A percentile compares a stretch with the other conserved stretches of the same genome.
Evolutionary conservation across 73 alveolate species (phyloP).

Genomic region (Paramecium sonneborni): DNA sequence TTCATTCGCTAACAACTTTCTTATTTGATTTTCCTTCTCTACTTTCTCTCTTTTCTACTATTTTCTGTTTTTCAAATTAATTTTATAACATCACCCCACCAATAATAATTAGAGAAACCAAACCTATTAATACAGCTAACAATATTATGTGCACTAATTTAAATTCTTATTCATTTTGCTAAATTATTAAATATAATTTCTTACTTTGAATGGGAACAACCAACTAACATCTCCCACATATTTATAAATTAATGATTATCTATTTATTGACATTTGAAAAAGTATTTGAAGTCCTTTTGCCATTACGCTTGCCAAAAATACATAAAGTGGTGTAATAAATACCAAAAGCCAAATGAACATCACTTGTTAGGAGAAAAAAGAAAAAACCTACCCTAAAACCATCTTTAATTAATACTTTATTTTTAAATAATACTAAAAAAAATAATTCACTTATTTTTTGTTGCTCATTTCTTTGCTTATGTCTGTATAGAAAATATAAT

Average conservation of each 20-base stretch:
- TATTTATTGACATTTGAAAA: not conserved
- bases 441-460: not conserved
- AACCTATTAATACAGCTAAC: not conserved
- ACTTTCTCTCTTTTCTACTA: not conserved
- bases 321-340: not conserved
- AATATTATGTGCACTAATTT: not conserved
- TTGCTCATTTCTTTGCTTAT: not conserved
- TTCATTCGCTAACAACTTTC: not conserved
- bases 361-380: not conserved
- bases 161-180: constrained; percentile 37
- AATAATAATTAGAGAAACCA: not conserved
- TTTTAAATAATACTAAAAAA: not conserved
- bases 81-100: constrained; percentile 11
- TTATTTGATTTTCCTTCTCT: not conserved
- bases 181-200: no score
- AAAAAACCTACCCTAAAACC: not conserved
- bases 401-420: not conserved
- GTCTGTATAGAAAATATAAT: not conserved
- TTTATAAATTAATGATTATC: constrained; percentile 20
- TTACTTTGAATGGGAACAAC: constrained; percentile 22
- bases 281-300: constrained; percentile 6
- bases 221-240: constrained; percentile 40
- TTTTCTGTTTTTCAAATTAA: not conserved
- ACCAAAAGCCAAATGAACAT: constrained; percentile 26
- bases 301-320: constrained; percentile 4